Conservation (phyloP, 1,139 yeast species). For the Scheffersomyces cryptocercus region DNA sequence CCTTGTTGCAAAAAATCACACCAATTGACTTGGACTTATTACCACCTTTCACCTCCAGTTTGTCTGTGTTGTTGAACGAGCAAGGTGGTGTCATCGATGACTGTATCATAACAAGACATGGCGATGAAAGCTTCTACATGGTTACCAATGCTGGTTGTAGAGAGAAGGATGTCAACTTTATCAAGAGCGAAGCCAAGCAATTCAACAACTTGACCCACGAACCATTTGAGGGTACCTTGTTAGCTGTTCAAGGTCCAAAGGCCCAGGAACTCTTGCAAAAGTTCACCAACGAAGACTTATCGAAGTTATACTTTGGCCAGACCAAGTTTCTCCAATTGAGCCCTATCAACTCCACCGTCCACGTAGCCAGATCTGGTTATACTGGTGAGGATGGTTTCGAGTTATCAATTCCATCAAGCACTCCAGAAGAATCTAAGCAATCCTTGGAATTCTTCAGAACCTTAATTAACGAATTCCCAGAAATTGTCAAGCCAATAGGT, state of each 20-base stretch:
- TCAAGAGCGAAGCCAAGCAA: conserved; percentile 50
- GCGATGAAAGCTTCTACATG: conserved; percentile 74
- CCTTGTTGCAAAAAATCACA: conserved; percentile 73
- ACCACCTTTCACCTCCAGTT: conserved; percentile 61
- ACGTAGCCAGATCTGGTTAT: conserved; percentile 91
- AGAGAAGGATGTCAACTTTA: conserved; percentile 70
- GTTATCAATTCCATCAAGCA: conserved; percentile 67
- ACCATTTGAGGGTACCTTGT: conserved; percentile 70
- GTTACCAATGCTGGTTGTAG: conserved; percentile 98
- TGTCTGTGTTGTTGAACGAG: conserved; percentile 74
- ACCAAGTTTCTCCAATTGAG: conserved; percentile 56
- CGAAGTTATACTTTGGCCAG: conserved; percentile 71
- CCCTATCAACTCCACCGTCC: conserved; percentile 49
- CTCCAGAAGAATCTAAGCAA: conserved; percentile 38
- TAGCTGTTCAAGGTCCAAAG: conserved; percentile 92
- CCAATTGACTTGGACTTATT: conserved; percentile 76
- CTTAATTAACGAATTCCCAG: conserved; percentile 56
- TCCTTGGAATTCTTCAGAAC: conserved; percentile 65
- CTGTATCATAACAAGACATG: conserved; percentile 84
- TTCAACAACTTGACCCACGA: conserved; percentile 56
- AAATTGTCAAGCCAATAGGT: conserved; percentile 80
- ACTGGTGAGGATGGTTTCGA: conserved; percentile 99
- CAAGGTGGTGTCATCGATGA: conserved; percentile 90
- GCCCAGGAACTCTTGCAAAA: conserved; percentile 67
- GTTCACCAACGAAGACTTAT: conserved; percentile 60